Percentiles rank a stretch among this genome's conserved stretches.
phyloP scores from a whole-genome alignment of 2,329 filamentous ascomycete genomes.

The Aspergillus sp. region DNA sequence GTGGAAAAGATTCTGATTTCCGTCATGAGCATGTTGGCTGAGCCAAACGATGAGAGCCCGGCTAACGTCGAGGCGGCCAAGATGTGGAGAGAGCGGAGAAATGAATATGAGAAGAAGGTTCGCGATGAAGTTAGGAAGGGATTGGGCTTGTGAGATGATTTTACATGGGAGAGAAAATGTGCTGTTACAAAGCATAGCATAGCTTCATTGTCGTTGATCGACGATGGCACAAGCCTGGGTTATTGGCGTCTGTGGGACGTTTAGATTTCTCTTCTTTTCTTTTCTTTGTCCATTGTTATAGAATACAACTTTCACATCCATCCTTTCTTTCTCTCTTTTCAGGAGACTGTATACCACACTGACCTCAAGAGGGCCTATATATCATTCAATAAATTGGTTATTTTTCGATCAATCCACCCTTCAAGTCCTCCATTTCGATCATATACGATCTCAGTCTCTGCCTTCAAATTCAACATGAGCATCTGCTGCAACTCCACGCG shows the following conservation, averaged over 20 bases:
- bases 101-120: constrained; percentile 82
- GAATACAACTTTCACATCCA: background rate
- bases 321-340: too few species aligned
- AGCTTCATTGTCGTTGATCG: constrained; percentile 1
- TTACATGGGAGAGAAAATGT: background rate
- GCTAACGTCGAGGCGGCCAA: constrained; percentile 95
- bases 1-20: constrained; percentile 96
- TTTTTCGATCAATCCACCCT: constrained; percentile 37
- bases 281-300: constrained; percentile 6
- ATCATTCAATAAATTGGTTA: constrained; percentile 11
- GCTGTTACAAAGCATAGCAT: constrained; percentile 1
- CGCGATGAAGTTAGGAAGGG: constrained; percentile 74
- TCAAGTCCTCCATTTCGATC: constrained; percentile 38
- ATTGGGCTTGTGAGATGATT: constrained; percentile 60
- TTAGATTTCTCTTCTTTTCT: constrained; percentile 9
- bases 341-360: too few species aligned
- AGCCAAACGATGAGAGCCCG: constrained; percentile 94
- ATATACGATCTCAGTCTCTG: constrained; percentile 55
- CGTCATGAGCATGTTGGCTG: constrained; percentile 97
- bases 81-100: constrained; percentile 84
- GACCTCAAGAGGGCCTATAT: background rate
- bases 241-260: constrained; percentile 18
- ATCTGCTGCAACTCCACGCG: constrained; percentile 54
- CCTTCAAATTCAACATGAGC: constrained; percentile 59
- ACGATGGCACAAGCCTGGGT: constrained; percentile 10